Conservation (phyloP, 73 alveolate species). For the Stentor roeselii region DNA sequence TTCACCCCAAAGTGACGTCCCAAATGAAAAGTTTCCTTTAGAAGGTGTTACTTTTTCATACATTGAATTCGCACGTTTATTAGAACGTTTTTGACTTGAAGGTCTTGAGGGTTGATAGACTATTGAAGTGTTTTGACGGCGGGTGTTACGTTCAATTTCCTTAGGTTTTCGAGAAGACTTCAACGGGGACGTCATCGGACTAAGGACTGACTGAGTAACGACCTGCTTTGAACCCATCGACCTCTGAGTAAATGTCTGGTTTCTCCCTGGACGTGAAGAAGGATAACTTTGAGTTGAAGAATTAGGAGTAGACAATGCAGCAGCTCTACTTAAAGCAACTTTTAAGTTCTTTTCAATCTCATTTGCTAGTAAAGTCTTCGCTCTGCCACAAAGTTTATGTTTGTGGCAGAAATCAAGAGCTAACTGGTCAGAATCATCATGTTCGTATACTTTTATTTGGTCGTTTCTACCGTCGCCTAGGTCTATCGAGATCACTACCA, state of each 20-base stretch:
- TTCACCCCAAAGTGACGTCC: no score
- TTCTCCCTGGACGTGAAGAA: background rate
- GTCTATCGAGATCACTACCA: background rate
- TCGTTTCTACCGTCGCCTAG: slow-evolving; percentile 17
- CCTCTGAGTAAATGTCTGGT: background rate
- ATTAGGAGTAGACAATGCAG: background rate
- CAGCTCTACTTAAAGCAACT: background rate
- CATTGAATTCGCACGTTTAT: background rate
- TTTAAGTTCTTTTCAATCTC: background rate
- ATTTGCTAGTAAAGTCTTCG: background rate
- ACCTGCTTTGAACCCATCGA: background rate
- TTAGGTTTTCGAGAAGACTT: no score
- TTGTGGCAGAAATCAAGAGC: slow-evolving; percentile 25
- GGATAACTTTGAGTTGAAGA: background rate
- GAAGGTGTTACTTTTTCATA: no score
- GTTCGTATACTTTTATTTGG: background rate
- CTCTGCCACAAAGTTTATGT: background rate
- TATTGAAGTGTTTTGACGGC: no score
- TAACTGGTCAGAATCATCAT: slow-evolving; percentile 14
- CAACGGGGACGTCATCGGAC: no score
- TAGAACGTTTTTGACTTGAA: background rate
- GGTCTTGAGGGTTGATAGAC: no score
- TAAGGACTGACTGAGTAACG: no score
- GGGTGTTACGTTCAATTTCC: no score
- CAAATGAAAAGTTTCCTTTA: no score